These are phyloP conservation scores for Claviceps spartinae DNA, from an alignment of 2,329 filamentous ascomycete species.

Conservation along the genomic window DNA sequence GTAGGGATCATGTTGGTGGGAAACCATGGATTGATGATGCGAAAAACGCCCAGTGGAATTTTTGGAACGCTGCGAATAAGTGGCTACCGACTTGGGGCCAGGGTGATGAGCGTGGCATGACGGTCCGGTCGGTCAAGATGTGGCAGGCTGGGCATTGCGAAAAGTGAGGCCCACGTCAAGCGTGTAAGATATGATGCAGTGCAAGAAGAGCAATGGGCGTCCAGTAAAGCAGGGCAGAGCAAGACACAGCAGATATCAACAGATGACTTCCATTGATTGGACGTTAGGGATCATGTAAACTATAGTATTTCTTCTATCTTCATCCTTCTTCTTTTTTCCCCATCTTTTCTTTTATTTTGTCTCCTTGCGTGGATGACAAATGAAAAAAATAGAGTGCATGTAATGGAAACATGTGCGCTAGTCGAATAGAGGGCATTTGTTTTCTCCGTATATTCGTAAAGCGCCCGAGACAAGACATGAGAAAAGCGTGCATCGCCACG, in stretches of 20 bases:
- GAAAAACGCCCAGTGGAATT: slow-evolving; percentile 25
- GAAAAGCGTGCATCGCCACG: not conserved
- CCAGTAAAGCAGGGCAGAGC: no score
- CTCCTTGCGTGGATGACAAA: not conserved
- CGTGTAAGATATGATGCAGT: no score
- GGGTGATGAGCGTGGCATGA: slow-evolving; percentile 29
- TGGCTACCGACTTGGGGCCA: slow-evolving; percentile 36
- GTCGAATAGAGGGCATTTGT: not conserved
- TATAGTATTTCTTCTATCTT: no score
- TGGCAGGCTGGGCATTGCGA: slow-evolving; percentile 22
- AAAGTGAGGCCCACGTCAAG: not conserved
- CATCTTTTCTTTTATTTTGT: not conserved
- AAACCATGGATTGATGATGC: slow-evolving; percentile 34
- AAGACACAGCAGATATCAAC: no score
- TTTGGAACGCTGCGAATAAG: slow-evolving; percentile 25
- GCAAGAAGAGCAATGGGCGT: no score
- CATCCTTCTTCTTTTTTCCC: not conserved
- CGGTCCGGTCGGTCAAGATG: slow-evolving; percentile 32
- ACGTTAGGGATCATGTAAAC: no score
- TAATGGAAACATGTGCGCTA: not conserved
- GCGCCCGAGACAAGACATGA: not conserved
- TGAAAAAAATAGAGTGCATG: not conserved
- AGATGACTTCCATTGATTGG: no score
- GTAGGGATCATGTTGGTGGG: slow-evolving; percentile 25
- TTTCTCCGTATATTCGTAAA: not conserved